phyloP scores from a whole-genome alignment of 2,329 filamentous ascomycete genomes.

The Colletotrichum euphorbiae region DNA sequence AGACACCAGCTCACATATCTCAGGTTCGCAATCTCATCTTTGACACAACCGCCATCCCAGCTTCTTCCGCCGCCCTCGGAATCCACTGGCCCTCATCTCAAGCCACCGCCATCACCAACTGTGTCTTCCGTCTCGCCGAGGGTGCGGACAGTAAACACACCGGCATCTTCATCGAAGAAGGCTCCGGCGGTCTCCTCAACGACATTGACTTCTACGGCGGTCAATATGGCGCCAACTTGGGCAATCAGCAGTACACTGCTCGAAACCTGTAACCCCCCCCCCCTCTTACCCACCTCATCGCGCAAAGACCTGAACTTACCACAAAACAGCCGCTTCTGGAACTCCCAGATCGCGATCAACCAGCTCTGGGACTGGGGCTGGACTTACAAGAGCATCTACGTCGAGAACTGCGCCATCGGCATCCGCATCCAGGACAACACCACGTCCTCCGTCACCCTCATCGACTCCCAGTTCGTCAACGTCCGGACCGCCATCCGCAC shows the following conservation, averaged over 20 bases:
- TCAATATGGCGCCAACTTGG: conserved; percentile 65
- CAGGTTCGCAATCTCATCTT: conserved; percentile 63
- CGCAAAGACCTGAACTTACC: fast-evolving
- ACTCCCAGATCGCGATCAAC: conserved; percentile 73
- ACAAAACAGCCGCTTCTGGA: conserved; percentile 62
- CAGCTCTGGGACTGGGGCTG: conserved; percentile 84
- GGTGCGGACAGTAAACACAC: conserved; percentile 60
- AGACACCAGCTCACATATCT: background rate
- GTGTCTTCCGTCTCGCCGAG: conserved; percentile 64
- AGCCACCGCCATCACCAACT: conserved; percentile 69
- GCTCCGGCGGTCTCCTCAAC: conserved; percentile 74
- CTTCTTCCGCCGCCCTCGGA: conserved; percentile 59
- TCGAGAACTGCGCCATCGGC: conserved; percentile 73
- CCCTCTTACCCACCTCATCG: background rate
- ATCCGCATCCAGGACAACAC: conserved; percentile 73
- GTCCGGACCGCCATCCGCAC: conserved; percentile 77
- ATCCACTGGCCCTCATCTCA: conserved; percentile 78
- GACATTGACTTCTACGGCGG: conserved; percentile 80
- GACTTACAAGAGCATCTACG: conserved; percentile 75
- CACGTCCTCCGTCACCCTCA: conserved; percentile 79
- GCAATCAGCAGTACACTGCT: conserved; percentile 79
- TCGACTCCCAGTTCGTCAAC: conserved; percentile 78
- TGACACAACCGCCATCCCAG: conserved; percentile 63
- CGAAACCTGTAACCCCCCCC: conserved; percentile 61
- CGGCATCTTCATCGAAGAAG: conserved; percentile 73